These are phyloP conservation scores for Saccharomycopsis sp. DNA, from an alignment of 805 yeast species.

Conservation along the genomic window DNA sequence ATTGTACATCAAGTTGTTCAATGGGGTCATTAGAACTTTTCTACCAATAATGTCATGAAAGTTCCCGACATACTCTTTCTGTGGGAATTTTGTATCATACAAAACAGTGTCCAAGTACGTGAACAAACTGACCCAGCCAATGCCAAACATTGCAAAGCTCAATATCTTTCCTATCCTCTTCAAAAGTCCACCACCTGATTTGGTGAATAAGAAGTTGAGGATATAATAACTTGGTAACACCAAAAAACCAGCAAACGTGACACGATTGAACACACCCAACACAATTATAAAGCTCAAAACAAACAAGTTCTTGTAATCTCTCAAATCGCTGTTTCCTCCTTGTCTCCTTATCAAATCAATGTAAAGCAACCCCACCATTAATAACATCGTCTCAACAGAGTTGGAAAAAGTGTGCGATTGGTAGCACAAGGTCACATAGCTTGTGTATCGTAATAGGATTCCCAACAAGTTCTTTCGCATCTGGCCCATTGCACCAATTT, in stretches of 20 bases:
- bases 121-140: no score
- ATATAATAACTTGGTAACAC: constrained; percentile 49
- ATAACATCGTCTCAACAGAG: constrained; percentile 54
- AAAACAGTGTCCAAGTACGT: constrained; percentile 46
- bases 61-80: neutral
- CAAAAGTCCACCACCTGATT: no score
- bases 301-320: neutral
- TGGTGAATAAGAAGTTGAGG: constrained; percentile 29
- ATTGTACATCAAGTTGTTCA: constrained; percentile 72
- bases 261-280: constrained; percentile 74
- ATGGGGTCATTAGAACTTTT: constrained; percentile 64
- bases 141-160: constrained; percentile 24
- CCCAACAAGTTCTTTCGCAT: constrained; percentile 24
- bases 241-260: constrained; percentile 74
- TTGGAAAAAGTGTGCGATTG: constrained; percentile 91
- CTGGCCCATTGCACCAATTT: constrained; percentile 2
- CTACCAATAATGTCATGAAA: neutral
- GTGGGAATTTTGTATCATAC: no score
- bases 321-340: constrained; percentile 9
- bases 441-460: constrained; percentile 40
- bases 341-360: constrained; percentile 50
- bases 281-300: constrained; percentile 31
- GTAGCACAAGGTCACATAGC: constrained; percentile 65
- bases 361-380: constrained; percentile 47
- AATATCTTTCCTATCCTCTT: no score